Evolutionary conservation across 2,329 filamentous ascomycete species (phyloP).

Genomic region (Aureobasidium sp.): DNA sequence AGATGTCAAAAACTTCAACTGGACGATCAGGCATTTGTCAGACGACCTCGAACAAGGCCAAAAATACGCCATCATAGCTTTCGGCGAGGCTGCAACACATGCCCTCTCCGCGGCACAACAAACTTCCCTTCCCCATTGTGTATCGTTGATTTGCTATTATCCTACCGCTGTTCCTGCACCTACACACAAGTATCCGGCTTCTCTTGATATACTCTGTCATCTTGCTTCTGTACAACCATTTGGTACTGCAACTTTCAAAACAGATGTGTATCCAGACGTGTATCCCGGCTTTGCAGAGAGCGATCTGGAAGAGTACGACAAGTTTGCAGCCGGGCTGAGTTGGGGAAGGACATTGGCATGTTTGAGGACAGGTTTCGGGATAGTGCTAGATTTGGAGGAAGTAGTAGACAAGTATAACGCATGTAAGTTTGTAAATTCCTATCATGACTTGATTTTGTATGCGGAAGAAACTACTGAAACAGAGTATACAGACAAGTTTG

Average conservation of each 20-base stretch:
- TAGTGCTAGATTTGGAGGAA: conserved; percentile 36
- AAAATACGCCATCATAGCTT: conserved; percentile 39
- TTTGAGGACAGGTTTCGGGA: conserved; percentile 36
- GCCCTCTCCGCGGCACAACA: conserved; percentile 46
- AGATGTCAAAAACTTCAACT: conserved; percentile 34
- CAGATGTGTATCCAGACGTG: conserved; percentile 44
- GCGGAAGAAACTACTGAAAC: neutral
- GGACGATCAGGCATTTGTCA: conserved; percentile 39
- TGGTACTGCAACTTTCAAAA: conserved; percentile 39
- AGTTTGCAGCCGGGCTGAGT: conserved; percentile 44
- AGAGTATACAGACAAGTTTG: conserved; percentile 24
- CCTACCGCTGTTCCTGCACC: conserved; percentile 42
- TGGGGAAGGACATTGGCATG: conserved; percentile 46
- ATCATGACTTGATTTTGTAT: neutral
- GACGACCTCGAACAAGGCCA: conserved; percentile 41
- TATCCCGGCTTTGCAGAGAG: conserved; percentile 48
- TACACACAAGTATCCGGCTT: conserved; percentile 40
- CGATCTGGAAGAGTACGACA: conserved; percentile 41
- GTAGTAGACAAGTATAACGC: conserved; percentile 39
- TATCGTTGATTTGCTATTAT: conserved; percentile 49
- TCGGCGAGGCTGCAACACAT: conserved; percentile 44
- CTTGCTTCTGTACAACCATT: conserved; percentile 42
- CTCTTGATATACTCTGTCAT: conserved; percentile 30
- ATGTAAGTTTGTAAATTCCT: neutral
- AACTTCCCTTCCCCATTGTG: conserved; percentile 41